Base-by-base conservation (phyloP, 768 basidiomycete species). In the Lyophyllum decastes region DNA sequence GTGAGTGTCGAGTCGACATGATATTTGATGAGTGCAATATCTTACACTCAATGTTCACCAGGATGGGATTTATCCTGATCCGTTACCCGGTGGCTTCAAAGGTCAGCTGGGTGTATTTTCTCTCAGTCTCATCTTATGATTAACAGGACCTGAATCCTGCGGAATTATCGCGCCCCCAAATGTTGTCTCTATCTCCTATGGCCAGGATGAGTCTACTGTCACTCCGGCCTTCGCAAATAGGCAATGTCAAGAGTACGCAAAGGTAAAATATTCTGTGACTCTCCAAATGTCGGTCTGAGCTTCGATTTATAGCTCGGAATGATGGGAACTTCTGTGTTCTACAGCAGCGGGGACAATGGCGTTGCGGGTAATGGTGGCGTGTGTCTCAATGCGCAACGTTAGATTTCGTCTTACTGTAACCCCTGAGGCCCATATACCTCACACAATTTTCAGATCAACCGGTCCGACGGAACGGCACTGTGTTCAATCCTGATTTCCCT, bases 271-370 rank as follows among this genome's bases (percentile, higher is more conserved):
- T 38, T 38, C 11, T 38, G 4, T 38, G 25, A n/a, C 46, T 12
- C 9, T 25, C 24, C 17, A 10, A 12, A 35, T 46, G 33, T 26
- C 47, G 1, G 19, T 22, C 5, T 52, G 12, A 38, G 35, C 3
- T 16, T 16, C 35, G 14, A 40, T 26, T n/a, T 16, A 2, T 22
- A 79, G 66, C 82, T 89, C 35, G 86, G 86, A 21, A 71, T 81
- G 22, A 80, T 87, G 52, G 88, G 88, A 14, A 76, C 83, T 17
- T 82, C 84, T 4, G 55, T 89, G 4, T 64, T 84, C 27, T 85
- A 86, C 70, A 76, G 79, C 35, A 83, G 83, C 34, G 87, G 88
- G 11, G 87, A 89, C 51, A 34, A 57, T 21, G 62, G 62, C 38
- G 62, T 63, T 17, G 62, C 62, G 6, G 62, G 62, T 3, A 43